A percentile compares a stretch with the other conserved stretches of the same genome.
Evolutionary conservation across 257 asterid species (phyloP).

Genomic region (Jacaranda mimosifolia): DNA sequence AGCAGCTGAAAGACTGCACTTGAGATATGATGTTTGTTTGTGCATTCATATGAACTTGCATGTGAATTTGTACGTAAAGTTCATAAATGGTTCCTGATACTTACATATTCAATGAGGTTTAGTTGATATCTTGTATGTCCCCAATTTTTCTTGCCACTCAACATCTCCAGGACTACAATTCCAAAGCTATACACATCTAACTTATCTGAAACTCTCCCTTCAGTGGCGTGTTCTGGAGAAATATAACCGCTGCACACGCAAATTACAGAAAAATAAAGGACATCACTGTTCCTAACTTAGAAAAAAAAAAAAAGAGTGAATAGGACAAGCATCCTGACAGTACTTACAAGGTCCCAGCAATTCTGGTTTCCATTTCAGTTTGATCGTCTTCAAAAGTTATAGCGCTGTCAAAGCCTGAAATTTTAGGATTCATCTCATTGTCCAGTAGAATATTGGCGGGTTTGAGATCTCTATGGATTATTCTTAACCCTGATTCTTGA

Average conservation of each 20-base stretch:
- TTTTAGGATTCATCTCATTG: slow-evolving; percentile 36
- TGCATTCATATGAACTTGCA: not conserved
- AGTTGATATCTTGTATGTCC: not conserved
- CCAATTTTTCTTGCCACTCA: slow-evolving; percentile 34
- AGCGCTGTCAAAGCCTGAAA: slow-evolving; percentile 26
- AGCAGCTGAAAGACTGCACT: not conserved
- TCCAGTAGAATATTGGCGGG: slow-evolving; percentile 30
- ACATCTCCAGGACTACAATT: slow-evolving; percentile 29
- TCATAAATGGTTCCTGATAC: slow-evolving; percentile 2
- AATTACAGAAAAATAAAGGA: not conserved
- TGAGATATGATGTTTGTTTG: not conserved
- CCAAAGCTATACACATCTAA: slow-evolving; percentile 40
- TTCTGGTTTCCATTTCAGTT: not conserved
- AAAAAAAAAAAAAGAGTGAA: not conserved
- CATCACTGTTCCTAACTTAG: not conserved
- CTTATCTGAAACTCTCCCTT: slow-evolving; percentile 21
- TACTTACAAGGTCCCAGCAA: slow-evolving; percentile 31
- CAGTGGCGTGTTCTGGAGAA: not conserved
- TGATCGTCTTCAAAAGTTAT: slow-evolving; percentile 3
- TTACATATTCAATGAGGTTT: slow-evolving; percentile 30
- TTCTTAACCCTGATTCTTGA: slow-evolving; percentile 29
- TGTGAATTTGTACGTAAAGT: not conserved
- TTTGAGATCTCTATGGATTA: slow-evolving; percentile 26
- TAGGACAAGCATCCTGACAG: not conserved
- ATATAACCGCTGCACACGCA: slow-evolving; percentile 30